phyloP scores from a whole-genome alignment of 2,329 filamentous ascomycete species.

The Aspergillus ibericus region DNA sequence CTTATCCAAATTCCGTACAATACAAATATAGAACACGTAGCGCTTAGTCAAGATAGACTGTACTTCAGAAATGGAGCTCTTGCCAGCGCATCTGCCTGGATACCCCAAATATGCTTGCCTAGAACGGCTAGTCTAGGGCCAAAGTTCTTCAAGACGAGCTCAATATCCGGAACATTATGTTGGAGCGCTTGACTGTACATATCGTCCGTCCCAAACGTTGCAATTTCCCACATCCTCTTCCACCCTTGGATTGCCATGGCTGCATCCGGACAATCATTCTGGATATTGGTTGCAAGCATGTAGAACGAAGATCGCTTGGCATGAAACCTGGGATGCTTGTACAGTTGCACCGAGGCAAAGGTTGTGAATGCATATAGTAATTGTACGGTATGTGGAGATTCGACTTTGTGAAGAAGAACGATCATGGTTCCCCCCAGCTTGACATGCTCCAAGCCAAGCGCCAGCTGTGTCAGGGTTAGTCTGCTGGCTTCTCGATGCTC shows the following conservation, averaged over 20 bases:
- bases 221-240: conserved; percentile 31
- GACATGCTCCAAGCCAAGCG: conserved; percentile 50
- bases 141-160: conserved; percentile 38
- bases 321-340: conserved; percentile 48
- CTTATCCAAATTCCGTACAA: neutral
- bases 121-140: conserved; percentile 34
- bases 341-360: conserved; percentile 47
- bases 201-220: conserved; percentile 32
- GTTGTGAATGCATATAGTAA: conserved; percentile 42
- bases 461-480: conserved; percentile 41
- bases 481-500: conserved; percentile 39
- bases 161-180: conserved; percentile 14
- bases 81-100: conserved; percentile 11
- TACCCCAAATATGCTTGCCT: conserved; percentile 37
- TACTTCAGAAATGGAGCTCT: conserved; percentile 9
- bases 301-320: conserved; percentile 54
- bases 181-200: neutral
- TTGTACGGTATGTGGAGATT: conserved; percentile 40
- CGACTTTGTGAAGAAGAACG: conserved; percentile 52
- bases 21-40: neutral
- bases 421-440: conserved; percentile 52
- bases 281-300: conserved; percentile 49
- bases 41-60: neutral
- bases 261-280: conserved; percentile 34
- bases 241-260: conserved; percentile 39